phyloP scores from a whole-genome alignment of 805 yeast genomes.

The Candida insectorum region DNA sequence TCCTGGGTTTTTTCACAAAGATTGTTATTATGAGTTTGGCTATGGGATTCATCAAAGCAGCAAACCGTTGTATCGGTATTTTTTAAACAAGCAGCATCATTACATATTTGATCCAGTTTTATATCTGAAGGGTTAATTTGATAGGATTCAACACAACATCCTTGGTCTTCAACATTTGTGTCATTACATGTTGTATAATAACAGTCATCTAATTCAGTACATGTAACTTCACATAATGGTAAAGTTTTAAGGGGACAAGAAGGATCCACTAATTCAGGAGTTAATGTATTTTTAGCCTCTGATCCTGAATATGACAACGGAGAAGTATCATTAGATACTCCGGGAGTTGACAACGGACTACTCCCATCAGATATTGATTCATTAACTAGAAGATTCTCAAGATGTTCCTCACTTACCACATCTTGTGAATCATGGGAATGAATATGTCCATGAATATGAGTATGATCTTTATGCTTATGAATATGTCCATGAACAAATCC shows the following conservation, averaged over 20 bases:
- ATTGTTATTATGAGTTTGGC: conserved; percentile 15
- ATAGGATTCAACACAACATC: background rate
- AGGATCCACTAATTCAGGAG: background rate
- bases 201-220: conserved; percentile 44
- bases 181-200: conserved; percentile 35
- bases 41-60: conserved; percentile 10
- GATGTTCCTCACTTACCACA: background rate
- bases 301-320: background rate
- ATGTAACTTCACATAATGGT: conserved; percentile 36
- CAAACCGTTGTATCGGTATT: conserved; percentile 8
- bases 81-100: conserved; percentile 9
- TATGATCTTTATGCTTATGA: conserved; percentile 57
- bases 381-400: no score
- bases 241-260: conserved; percentile 22
- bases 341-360: background rate
- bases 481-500: conserved; percentile 69
- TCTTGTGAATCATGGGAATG: conserved; percentile 38
- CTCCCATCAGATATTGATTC: no score
- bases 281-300: background rate
- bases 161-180: background rate
- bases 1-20: conserved; percentile 30
- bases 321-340: background rate
- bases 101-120: conserved; percentile 8
- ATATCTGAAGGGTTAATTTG: no score
- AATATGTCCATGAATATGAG: conserved; percentile 67